Evolutionary conservation across 163 green algal genomes (phyloP).

Genomic region (Chloromonas sp.): DNA sequence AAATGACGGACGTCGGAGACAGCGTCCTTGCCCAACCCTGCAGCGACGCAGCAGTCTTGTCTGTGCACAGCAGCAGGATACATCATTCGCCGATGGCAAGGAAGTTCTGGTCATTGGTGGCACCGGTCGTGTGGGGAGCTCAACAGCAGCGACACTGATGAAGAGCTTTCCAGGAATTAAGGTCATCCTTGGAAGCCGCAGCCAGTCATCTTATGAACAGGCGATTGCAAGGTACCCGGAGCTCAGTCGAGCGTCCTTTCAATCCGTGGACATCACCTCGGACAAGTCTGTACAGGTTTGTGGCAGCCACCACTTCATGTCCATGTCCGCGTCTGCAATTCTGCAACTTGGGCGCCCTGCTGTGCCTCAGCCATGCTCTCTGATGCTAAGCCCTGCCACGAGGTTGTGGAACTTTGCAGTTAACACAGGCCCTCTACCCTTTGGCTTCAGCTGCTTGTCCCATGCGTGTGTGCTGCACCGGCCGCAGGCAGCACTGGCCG

Average conservation of each 20-base stretch:
- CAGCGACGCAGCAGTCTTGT: too few relatives aligned
- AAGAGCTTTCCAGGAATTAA: constrained; percentile 37
- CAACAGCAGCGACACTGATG: constrained; percentile 58
- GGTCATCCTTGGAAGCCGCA: constrained; percentile 50
- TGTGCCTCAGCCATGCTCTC: background rate
- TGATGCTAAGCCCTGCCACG: background rate
- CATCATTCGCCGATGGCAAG: background rate
- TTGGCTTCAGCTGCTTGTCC: background rate
- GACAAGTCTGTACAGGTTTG: constrained; percentile 39
- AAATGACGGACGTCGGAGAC: too few relatives aligned
- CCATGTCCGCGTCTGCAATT: background rate
- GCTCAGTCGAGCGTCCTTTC: constrained; percentile 42
- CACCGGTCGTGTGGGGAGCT: constrained; percentile 71
- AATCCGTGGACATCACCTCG: constrained; percentile 54
- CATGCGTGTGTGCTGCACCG: background rate
- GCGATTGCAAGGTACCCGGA: constrained; percentile 46
- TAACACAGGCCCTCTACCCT: background rate
- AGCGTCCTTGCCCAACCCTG: too few relatives aligned
- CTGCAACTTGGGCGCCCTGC: background rate
- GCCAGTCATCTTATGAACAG: constrained; percentile 35
- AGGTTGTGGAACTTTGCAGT: background rate
- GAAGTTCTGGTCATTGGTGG: constrained; percentile 28
- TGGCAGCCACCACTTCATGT: background rate
- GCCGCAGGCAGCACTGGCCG: constrained; percentile 36
- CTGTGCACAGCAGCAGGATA: too few relatives aligned